Conservation (phyloP, 306 rosid genomes). For the Arachis stenosperma region DNA sequence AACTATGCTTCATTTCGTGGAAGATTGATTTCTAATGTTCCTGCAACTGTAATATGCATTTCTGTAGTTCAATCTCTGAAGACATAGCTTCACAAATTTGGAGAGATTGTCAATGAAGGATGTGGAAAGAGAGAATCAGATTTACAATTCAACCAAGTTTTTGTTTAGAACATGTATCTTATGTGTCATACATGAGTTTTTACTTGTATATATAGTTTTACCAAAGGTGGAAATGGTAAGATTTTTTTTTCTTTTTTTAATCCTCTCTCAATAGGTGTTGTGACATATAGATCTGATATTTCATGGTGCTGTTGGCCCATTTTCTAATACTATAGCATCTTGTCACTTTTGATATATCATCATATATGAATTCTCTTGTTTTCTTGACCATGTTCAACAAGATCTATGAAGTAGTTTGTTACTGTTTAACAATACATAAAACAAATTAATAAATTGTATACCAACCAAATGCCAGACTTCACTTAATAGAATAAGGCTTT, state of each 20-base stretch:
- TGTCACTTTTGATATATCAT: not conserved
- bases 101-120: constrained; percentile 32
- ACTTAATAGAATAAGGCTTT: too few species aligned
- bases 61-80: constrained; percentile 22
- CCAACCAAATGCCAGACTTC: not conserved
- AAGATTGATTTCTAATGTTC: constrained; percentile 14
- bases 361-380: constrained; percentile 8
- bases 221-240: constrained; percentile 29
- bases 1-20: constrained; percentile 24
- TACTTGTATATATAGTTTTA: constrained; percentile 38
- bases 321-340: not conserved
- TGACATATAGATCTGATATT: constrained; percentile 12
- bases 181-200: constrained; percentile 35
- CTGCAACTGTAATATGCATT: constrained; percentile 10
- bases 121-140: constrained; percentile 27
- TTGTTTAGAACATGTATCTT: constrained; percentile 11
- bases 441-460: not conserved
- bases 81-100: constrained; percentile 34
- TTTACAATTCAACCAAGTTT: constrained; percentile 15
- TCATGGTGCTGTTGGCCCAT: not conserved
- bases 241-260: not conserved
- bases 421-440: too few species aligned
- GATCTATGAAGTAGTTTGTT: not conserved
- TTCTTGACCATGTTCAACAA: not conserved
- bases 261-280: not conserved